Evolutionary conservation across 2,329 filamentous ascomycete species (phyloP), one percentile per base, ranked within the genome.

Genomic region (Sporothrix schenckii): DNA sequence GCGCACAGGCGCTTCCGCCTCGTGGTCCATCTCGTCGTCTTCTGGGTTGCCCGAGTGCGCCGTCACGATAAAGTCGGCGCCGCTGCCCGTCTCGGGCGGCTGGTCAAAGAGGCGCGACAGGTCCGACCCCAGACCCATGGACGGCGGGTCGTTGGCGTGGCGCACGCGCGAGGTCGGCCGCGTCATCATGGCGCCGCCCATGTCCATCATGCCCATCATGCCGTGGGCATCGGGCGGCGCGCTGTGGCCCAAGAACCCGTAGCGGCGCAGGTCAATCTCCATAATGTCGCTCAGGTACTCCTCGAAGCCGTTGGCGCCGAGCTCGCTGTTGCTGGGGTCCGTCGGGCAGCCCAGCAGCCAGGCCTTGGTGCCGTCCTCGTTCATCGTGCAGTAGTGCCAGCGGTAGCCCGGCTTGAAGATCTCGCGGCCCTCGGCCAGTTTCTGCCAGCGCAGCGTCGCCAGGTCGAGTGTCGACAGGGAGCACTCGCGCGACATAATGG

Each of bases 351-450:
- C 95, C n/a, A 99, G 85, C 30, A 99, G 84, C 94, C 95, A 99
- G 9, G 93, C 95, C 78, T 97, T 97, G 7, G 95, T 97, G 6
- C 94, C 94, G 76, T 97, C 92, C 72, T 95, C 90, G 77, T 97
- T 96, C 81, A 97, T 91, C 3, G 93, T 97, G 79, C 95, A 98
- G 78, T 99, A 99, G 79, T 98, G 94, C 95, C 95, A 99, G 72
- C 94, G 89, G 79, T 95, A 98, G n/a, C 91, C 92, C 0, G 89
- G 84, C 75, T 92, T 92, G 81, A 97, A 99, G 47, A 99, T 90
- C 77, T 99, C 95, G 66, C 92, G 91, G 3, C 95, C 95, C 76
- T 97, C 94, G 1, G 94, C 95, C 21, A 99, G 85, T 78, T 94
- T 96, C 79, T 97, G 93, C 95, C 95, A 99, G 63, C 94, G 90